Conservation (phyloP, 139 green algal genomes). For the Asterochloris erici region DNA sequence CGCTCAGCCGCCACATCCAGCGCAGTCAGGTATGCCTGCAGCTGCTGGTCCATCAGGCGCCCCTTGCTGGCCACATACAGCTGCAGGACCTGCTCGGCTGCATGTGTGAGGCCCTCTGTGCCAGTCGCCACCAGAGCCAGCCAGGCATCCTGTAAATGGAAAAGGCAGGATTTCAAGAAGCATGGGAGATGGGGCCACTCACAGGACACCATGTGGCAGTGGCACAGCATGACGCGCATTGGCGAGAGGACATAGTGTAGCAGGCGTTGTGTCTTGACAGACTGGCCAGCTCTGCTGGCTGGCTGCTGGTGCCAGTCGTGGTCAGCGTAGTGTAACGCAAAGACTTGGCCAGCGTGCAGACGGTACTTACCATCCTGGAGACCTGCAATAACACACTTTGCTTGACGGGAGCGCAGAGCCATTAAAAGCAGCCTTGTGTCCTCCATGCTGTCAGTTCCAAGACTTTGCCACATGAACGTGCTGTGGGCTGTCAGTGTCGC, state of each 20-base stretch:
- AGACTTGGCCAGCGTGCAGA: no score
- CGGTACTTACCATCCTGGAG: no score
- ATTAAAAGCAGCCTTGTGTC: no score
- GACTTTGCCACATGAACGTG: background rate
- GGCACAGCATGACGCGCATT: background rate
- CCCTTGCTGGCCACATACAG: background rate
- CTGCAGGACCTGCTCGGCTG: background rate
- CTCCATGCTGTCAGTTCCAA: background rate
- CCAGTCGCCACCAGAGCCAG: slow-evolving; percentile 3
- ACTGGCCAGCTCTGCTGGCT: no score
- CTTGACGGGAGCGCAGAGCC: no score
- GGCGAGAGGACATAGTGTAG: background rate
- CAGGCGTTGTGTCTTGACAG: no score
- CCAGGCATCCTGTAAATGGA: background rate
- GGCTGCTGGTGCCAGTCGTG: no score
- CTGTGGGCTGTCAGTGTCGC: background rate
- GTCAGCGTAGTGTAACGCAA: no score
- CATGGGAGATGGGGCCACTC: background rate
- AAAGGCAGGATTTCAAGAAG: background rate
- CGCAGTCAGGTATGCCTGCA: no score
- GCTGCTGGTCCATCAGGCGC: background rate
- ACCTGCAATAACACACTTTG: no score
- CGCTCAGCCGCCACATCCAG: no score
- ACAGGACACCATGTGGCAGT: background rate
- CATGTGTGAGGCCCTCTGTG: background rate